phyloP scores from a whole-genome alignment of 257 asterid species.

The Handroanthus guayacan region DNA sequence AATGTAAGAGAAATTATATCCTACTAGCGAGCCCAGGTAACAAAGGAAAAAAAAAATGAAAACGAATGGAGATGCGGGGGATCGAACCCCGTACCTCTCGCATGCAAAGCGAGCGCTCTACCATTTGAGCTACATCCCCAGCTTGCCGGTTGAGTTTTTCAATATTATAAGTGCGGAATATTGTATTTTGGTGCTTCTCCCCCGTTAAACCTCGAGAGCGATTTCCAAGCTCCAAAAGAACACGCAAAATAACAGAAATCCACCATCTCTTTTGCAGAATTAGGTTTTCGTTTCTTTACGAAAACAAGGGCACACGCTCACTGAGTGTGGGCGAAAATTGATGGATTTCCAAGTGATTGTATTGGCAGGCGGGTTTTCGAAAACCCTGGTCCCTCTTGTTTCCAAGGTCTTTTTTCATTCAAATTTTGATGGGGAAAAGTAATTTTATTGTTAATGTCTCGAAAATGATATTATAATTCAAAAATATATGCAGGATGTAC shows the following conservation, averaged over 20 bases:
- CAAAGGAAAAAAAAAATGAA: not conserved
- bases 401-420: constrained; percentile 62
- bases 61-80: constrained; percentile 72
- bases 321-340: not conserved
- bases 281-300: constrained; percentile 12
- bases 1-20: no score
- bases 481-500: constrained; percentile 70
- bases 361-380: constrained; percentile 90
- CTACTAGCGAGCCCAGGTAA: no score
- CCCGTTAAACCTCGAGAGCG: not conserved
- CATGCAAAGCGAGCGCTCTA: constrained; percentile 99
- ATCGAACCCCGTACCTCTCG: constrained; percentile 99
- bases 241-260: not conserved
- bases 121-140: constrained; percentile 99
- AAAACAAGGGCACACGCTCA: not conserved
- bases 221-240: not conserved
- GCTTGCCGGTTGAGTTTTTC: not conserved
- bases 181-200: not conserved
- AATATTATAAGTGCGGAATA: no score
- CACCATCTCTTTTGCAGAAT: constrained; percentile 17
- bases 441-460: not conserved
- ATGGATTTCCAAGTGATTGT: constrained; percentile 98
- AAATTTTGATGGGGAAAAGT: not conserved
- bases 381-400: constrained; percentile 83
- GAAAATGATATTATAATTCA: constrained; percentile 10